Conservation (phyloP, 768 basidiomycete species). For the Calvatia gigantea region DNA sequence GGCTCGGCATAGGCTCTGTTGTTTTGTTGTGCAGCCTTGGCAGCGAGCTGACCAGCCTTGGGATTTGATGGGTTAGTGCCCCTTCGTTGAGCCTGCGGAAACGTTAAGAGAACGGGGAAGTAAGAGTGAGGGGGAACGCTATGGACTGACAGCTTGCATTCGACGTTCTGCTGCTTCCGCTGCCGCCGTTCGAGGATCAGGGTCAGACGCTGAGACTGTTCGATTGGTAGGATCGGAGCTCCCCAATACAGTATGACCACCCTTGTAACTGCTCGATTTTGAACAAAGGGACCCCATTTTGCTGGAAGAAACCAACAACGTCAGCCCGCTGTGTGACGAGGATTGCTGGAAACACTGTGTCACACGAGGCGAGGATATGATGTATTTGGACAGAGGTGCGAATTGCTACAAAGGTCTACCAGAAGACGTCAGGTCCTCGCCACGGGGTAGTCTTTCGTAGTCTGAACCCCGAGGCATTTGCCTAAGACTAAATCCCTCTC, state of each 20-base stretch:
- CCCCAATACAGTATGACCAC: conserved; percentile 48
- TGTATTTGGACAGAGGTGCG: background rate
- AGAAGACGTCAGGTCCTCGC: background rate
- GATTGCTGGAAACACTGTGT: background rate
- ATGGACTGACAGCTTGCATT: conserved; percentile 46
- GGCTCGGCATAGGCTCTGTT: conserved; percentile 27
- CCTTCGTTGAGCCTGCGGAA: conserved; percentile 38
- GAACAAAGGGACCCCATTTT: conserved; percentile 61
- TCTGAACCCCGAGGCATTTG: conserved; percentile 44
- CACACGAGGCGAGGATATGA: background rate
- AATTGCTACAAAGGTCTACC: conserved; percentile 3
- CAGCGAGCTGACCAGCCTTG: conserved; percentile 43
- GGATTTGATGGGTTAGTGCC: conserved; percentile 43
- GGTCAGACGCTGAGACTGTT: conserved; percentile 21
- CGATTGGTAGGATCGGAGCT: conserved; percentile 25
- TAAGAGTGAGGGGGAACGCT: conserved; percentile 12
- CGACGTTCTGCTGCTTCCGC: conserved; percentile 63
- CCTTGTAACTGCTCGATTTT: conserved; percentile 39
- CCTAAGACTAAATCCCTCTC: conserved; percentile 40
- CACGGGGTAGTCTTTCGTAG: conserved; percentile 25
- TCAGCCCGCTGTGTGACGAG: background rate
- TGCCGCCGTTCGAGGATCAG: conserved; percentile 50
- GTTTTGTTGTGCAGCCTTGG: conserved; percentile 36
- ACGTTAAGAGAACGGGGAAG: conserved; percentile 19
- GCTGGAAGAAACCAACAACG: background rate